These are phyloP conservation scores for Candida ortonii DNA, from an alignment of 805 yeast genomes.

Conservation along the genomic window DNA sequence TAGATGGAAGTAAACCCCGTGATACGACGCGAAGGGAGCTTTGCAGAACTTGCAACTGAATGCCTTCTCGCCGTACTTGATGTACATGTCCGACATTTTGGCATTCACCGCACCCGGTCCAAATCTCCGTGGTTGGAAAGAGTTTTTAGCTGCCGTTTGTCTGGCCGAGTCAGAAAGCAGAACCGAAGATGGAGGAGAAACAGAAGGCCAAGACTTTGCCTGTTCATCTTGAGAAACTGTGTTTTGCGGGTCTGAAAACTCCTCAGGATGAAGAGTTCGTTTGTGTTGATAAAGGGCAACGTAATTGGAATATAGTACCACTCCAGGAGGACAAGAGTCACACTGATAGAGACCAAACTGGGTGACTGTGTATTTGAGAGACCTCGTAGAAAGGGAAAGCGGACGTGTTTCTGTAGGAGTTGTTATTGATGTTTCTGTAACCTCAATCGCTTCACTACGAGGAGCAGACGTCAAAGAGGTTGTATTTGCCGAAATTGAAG, in stretches of 20 bases:
- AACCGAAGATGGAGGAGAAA: conserved; percentile 3
- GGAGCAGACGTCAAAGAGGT: neutral
- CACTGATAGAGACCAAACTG: conserved; percentile 21
- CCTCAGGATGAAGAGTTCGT: conserved; percentile 17
- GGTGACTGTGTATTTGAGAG: conserved; percentile 21
- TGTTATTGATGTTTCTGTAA: no score
- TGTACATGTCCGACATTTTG: conserved; percentile 20
- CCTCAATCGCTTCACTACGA: neutral
- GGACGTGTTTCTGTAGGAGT: neutral
- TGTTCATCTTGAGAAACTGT: conserved; percentile 1
- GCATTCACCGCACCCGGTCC: conserved; percentile 17
- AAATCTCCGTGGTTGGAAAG: conserved; percentile 11
- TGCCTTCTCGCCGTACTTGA: conserved; percentile 13
- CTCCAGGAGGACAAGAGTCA: conserved; percentile 14
- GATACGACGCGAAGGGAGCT: conserved; percentile 20
- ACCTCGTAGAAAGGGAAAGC: conserved; percentile 5
- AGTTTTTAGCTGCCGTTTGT: neutral
- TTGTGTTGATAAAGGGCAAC: conserved; percentile 25
- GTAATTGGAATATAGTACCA: conserved; percentile 15
- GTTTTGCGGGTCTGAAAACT: conserved; percentile 13
- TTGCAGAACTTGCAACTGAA: conserved; percentile 20
- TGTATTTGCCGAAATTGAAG: neutral
- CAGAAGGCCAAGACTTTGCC: conserved; percentile 8
- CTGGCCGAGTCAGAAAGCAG: neutral
- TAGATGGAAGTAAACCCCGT: conserved; percentile 26